phyloP scores from a whole-genome alignment of 306 rosid genomes.

The Cicer cuneatum region DNA sequence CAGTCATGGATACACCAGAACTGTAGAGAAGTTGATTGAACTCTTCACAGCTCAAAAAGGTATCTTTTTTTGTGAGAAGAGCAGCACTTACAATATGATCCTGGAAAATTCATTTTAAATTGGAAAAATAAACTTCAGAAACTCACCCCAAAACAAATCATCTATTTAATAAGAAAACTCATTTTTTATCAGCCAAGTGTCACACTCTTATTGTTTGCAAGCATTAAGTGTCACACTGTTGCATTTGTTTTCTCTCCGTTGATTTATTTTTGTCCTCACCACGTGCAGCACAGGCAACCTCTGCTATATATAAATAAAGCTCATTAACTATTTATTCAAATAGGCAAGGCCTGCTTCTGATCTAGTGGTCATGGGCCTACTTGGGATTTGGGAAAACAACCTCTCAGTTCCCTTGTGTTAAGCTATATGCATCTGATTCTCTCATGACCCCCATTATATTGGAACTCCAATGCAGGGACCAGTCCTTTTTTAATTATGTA shows the following conservation, averaged over 20 bases:
- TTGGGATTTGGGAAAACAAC: neutral
- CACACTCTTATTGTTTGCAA: neutral
- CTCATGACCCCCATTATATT: neutral
- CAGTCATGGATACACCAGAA: constrained; percentile 68
- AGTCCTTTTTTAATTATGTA: constrained; percentile 1
- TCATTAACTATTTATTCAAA: constrained; percentile 18
- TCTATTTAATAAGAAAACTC: neutral
- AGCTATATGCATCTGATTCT: constrained; percentile 20
- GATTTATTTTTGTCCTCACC: neutral
- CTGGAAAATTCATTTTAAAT: constrained; percentile 56
- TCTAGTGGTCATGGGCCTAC: constrained; percentile 1
- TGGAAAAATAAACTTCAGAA: constrained; percentile 10
- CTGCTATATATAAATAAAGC: neutral
- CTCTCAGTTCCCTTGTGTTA: neutral
- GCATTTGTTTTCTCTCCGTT: neutral
- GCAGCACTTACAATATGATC: constrained; percentile 95
- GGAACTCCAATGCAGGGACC: constrained; percentile 2
- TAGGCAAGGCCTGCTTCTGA: constrained; percentile 11
- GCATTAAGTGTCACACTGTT: neutral
- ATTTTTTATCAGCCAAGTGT: neutral
- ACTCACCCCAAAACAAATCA: constrained; percentile 3
- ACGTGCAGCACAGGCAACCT: neutral
- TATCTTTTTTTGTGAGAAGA: constrained; percentile 88
- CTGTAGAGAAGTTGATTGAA: constrained; percentile 90
- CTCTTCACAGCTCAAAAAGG: constrained; percentile 67